Evolutionary conservation across 2,329 filamentous ascomycete species (phyloP).

Genomic region (Orbilia ellipsospora): DNA sequence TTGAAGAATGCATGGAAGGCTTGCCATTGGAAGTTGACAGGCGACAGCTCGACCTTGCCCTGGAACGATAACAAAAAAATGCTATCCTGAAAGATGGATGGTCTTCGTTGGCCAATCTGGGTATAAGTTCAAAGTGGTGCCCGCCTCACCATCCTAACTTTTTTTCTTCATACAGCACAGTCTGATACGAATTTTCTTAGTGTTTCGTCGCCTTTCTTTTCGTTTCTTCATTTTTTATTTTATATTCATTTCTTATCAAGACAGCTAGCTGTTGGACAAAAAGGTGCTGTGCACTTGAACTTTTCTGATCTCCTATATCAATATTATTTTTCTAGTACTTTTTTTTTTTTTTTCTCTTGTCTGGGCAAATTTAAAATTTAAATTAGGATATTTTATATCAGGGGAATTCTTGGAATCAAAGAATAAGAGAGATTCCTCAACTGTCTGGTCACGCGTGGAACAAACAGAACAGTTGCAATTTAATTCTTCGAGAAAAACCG

Average conservation of each 20-base stretch:
- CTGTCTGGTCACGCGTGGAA: constrained; percentile 15
- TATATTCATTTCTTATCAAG: constrained; percentile 39
- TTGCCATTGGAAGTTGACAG: constrained; percentile 51
- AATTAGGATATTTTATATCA: constrained; percentile 33
- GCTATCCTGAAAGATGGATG: neutral
- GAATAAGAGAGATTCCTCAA: constrained; percentile 20
- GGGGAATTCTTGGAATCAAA: constrained; percentile 32
- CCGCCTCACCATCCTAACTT: constrained; percentile 24
- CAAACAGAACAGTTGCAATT: constrained; percentile 5
- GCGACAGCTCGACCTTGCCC: constrained; percentile 38
- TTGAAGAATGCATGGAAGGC: constrained; percentile 50
- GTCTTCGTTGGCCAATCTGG: constrained; percentile 38
- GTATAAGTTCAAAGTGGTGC: constrained; percentile 48
- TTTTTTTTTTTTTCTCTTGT: constrained; percentile 15
- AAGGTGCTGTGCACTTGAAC: constrained; percentile 43
- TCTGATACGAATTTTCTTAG: constrained; percentile 55
- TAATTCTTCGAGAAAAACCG: constrained; percentile 31
- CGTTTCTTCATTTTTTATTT: constrained; percentile 31
- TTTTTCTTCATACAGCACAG: constrained; percentile 46
- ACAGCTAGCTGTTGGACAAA: constrained; percentile 52
- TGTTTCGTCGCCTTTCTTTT: constrained; percentile 38
- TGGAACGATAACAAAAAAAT: neutral
- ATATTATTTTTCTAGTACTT: constrained; percentile 2
- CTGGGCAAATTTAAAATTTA: constrained; percentile 43
- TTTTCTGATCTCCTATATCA: constrained; percentile 25